Evolutionary conservation across 768 basidiomycete genomes (phyloP).

Genomic region (Naematelia aurantialba): DNA sequence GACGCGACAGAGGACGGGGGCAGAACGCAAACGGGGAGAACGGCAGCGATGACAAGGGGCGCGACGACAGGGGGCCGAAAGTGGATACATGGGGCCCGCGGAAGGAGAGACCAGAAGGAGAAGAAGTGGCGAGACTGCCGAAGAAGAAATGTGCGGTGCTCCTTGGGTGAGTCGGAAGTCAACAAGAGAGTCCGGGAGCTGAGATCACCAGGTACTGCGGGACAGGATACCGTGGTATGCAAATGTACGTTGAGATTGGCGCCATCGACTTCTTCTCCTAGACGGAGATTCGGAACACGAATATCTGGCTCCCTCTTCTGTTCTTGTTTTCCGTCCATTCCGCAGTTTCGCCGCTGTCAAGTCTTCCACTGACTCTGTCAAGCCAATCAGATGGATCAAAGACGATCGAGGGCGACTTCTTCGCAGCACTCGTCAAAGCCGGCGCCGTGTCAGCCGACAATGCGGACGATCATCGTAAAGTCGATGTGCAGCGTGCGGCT

Average conservation of each 20-base stretch:
- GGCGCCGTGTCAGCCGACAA: constrained; percentile 96
- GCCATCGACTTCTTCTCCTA: neutral
- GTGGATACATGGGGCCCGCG: neutral
- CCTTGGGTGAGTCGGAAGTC: constrained; percentile 19
- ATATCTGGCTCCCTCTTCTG: neutral
- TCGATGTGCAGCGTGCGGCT: constrained; percentile 78
- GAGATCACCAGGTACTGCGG: constrained; percentile 56
- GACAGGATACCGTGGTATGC: constrained; percentile 89
- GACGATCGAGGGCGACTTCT: constrained; percentile 88
- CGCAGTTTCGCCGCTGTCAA: neutral
- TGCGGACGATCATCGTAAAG: constrained; percentile 82
- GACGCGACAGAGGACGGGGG: neutral
- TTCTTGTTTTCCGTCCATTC: neutral
- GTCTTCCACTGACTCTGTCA: neutral
- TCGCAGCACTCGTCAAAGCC: constrained; percentile 77
- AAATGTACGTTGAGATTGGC: constrained; percentile 60
- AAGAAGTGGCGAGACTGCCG: constrained; percentile 25
- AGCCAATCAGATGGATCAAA: constrained; percentile 65
- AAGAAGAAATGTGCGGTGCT: constrained; percentile 36
- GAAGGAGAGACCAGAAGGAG: constrained; percentile 7
- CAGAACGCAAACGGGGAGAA: neutral
- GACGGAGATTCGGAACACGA: constrained; percentile 51
- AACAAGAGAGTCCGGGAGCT: neutral
- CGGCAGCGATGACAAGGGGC: constrained; percentile 1
- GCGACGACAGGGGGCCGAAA: neutral